phyloP scores from a whole-genome alignment of 2,329 filamentous ascomycete genomes.

The Ophiognomonia clavigignenti-juglandacearum region DNA sequence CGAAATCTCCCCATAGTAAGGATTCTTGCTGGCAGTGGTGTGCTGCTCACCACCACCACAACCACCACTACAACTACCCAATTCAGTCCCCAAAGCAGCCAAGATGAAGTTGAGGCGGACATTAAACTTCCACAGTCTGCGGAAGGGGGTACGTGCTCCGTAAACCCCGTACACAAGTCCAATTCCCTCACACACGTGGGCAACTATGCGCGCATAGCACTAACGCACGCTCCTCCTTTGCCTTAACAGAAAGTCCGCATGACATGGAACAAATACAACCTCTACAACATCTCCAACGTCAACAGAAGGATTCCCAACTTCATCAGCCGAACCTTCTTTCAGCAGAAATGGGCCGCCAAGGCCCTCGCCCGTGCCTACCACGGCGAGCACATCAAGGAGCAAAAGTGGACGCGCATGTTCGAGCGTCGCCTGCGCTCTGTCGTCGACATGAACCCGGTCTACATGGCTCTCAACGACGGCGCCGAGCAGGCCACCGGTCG shows the following conservation, averaged over 20 bases:
- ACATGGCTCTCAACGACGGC: constrained; percentile 78
- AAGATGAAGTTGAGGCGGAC: constrained; percentile 50
- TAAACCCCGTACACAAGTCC: neutral
- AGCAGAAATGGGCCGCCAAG: constrained; percentile 97
- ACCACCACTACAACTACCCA: constrained; percentile 8
- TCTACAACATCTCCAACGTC: constrained; percentile 70
- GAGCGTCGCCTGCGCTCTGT: constrained; percentile 74
- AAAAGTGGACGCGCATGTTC: constrained; percentile 94
- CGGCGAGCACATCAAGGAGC: constrained; percentile 89
- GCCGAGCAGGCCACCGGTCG: constrained; percentile 78
- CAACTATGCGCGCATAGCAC: constrained; percentile 2
- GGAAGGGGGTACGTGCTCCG: constrained; percentile 51
- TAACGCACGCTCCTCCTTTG: neutral
- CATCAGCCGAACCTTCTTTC: constrained; percentile 71
- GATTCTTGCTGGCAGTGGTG: neutral
- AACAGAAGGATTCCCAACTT: constrained; percentile 14
- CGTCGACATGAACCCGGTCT: constrained; percentile 75
- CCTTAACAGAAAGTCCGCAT: constrained; percentile 75
- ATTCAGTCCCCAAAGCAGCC: constrained; percentile 17
- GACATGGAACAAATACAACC: constrained; percentile 96
- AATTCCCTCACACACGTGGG: neutral
- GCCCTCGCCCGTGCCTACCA: constrained; percentile 80
- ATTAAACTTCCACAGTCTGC: constrained; percentile 63
- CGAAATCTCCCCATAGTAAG: too few species aligned
- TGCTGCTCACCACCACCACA: too few species aligned